Percentiles rank a stretch among this genome's conserved stretches.
Conservation (phyloP, 2,329 filamentous ascomycete species). For the Helotiales sp. region DNA sequence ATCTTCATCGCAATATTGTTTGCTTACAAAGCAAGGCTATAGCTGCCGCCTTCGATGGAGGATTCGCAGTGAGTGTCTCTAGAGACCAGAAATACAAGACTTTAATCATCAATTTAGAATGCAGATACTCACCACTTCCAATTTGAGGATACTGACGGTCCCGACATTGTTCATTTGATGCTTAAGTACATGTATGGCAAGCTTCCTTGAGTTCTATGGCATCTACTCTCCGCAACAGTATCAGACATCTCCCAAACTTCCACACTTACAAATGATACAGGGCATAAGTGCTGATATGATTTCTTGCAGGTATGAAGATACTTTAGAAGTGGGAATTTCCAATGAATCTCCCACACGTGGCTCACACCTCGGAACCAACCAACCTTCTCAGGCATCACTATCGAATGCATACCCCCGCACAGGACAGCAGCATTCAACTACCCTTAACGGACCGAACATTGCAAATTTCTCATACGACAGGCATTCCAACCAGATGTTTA, state of each 20-base stretch:
- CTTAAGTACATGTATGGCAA: neutral
- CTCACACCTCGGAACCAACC: too few species aligned
- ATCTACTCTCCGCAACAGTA: neutral
- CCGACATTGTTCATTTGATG: neutral
- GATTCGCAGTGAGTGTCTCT: neutral
- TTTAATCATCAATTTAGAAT: neutral
- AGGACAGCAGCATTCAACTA: too few species aligned
- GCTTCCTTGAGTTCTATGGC: neutral
- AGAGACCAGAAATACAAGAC: neutral
- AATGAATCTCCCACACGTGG: too few species aligned
- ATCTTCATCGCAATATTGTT: neutral
- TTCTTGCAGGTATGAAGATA: too few species aligned
- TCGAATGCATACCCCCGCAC: too few species aligned
- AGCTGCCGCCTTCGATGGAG: neutral
- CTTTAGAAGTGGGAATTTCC: too few species aligned
- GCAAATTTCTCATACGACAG: too few species aligned
- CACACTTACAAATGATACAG: neutral
- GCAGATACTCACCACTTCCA: neutral
- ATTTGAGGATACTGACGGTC: neutral
- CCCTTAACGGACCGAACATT: too few species aligned
- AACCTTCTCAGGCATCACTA: too few species aligned
- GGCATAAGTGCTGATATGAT: too few species aligned
- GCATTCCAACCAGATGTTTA: too few species aligned
- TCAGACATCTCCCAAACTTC: neutral
- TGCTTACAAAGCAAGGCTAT: neutral